A percentile compares a stretch with the other conserved stretches of the same genome.
Evolutionary conservation across 371 early-diverging fungal species (phyloP).

Genomic region (Mucor indicus): DNA sequence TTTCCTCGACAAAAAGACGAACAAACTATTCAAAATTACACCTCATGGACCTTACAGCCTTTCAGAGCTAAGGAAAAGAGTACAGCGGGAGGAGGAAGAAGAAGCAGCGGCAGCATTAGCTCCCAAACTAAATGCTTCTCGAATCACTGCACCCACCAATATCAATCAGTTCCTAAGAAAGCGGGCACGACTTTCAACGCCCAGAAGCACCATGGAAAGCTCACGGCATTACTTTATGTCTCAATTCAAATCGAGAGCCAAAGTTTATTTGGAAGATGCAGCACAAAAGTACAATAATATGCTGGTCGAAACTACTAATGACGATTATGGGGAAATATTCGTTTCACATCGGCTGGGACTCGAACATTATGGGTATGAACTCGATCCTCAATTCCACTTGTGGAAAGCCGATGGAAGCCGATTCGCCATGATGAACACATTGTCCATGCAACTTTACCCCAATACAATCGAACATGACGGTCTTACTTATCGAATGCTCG

Average conservation of each 20-base stretch:
- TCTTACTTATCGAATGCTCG: neutral
- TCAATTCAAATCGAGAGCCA: slow-evolving; percentile 1
- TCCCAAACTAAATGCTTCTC: neutral
- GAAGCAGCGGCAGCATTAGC: neutral
- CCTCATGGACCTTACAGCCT: slow-evolving; percentile 22
- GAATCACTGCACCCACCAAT: neutral
- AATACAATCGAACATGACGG: neutral
- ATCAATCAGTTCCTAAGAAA: slow-evolving; percentile 7
- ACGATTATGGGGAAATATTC: slow-evolving; percentile 11
- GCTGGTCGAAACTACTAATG: neutral
- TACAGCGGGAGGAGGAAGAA: slow-evolving; percentile 12
- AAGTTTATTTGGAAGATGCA: slow-evolving; percentile 1
- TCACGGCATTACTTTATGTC: neutral
- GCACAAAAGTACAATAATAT: slow-evolving; percentile 1
- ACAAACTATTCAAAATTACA: slow-evolving; percentile 18
- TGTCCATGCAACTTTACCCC: neutral
- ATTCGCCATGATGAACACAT: neutral
- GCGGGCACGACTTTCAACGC: neutral
- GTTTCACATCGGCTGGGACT: neutral
- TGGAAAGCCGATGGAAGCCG: slow-evolving; percentile 11
- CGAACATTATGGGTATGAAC: slow-evolving; percentile 27
- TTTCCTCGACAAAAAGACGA: slow-evolving; percentile 18
- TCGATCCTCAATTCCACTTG: slow-evolving; percentile 24
- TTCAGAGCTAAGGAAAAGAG: slow-evolving; percentile 14
- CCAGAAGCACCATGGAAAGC: neutral